These are phyloP conservation scores for Tripterygium wilfordii DNA, from an alignment of 177 flowering plant genomes.

Conservation along the genomic window DNA sequence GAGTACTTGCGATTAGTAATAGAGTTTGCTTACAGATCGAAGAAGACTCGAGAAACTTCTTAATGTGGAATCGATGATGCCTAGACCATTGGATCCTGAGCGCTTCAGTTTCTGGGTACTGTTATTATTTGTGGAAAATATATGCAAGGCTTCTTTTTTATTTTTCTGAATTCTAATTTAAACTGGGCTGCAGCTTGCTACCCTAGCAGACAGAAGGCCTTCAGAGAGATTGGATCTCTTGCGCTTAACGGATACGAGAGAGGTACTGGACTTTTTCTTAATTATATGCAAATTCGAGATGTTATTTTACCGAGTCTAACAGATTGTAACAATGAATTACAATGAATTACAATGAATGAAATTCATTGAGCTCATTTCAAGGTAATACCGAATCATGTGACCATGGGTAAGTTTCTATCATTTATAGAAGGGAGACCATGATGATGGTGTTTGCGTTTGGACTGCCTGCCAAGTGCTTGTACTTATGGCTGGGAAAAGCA, in stretches of 20 bases:
- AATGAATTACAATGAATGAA: too few relatives aligned
- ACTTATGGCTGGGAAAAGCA: too few relatives aligned
- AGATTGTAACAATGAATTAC: too few relatives aligned
- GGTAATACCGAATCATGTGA: too few relatives aligned
- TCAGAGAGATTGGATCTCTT: slow-evolving; percentile 73
- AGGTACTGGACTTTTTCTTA: slow-evolving; percentile 41
- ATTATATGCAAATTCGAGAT: too few relatives aligned
- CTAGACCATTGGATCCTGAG: slow-evolving; percentile 51
- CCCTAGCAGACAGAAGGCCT: slow-evolving; percentile 62
- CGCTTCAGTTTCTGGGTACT: slow-evolving; percentile 77
- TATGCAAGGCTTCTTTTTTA: background rate
- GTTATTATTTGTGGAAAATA: background rate
- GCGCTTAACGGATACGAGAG: slow-evolving; percentile 64
- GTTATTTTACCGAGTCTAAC: too few relatives aligned
- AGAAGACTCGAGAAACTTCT: slow-evolving; percentile 41
- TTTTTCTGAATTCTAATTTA: slow-evolving; percentile 2
- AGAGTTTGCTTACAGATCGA: slow-evolving; percentile 31
- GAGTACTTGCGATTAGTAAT: background rate
- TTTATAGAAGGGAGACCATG: too few relatives aligned
- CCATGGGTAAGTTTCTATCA: too few relatives aligned
- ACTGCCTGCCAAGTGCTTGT: too few relatives aligned
- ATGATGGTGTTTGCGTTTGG: too few relatives aligned
- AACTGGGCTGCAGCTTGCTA: slow-evolving; percentile 52
- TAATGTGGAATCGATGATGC: slow-evolving; percentile 58
- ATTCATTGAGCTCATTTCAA: too few relatives aligned